A percentile compares a stretch with the other conserved stretches of the same genome.
These are phyloP conservation scores for Trichoderma sp. DNA, from an alignment of 2,329 filamentous ascomycete species.

Conservation along the genomic window DNA sequence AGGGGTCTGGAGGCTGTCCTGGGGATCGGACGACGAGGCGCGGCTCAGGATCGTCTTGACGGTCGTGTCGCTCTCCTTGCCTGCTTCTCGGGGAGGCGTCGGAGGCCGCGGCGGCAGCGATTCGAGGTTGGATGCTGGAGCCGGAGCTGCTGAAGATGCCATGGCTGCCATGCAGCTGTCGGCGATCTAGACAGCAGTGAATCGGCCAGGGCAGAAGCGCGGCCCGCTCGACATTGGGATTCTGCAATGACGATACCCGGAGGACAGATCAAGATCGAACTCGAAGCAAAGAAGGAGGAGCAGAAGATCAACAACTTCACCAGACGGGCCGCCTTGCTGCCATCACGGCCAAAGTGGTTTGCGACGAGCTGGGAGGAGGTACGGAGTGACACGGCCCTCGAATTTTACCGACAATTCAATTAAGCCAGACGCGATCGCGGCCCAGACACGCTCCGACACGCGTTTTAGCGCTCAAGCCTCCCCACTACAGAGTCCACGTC, in stretches of 20 bases:
- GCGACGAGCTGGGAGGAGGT: slow-evolving; percentile 18
- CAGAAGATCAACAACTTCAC: background rate
- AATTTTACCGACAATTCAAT: slow-evolving; percentile 25
- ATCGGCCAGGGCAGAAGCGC: slow-evolving; percentile 34
- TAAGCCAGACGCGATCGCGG: slow-evolving; percentile 32
- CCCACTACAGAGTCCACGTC: slow-evolving; percentile 7
- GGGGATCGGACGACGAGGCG: slow-evolving; percentile 44
- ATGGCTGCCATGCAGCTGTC: slow-evolving; percentile 45
- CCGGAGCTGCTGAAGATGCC: slow-evolving; percentile 46
- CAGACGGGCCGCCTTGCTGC: slow-evolving; percentile 1
- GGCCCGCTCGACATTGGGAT: slow-evolving; percentile 23
- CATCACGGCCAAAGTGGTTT: slow-evolving; percentile 13
- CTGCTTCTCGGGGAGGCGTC: slow-evolving; percentile 65
- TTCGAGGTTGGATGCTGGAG: slow-evolving; percentile 48
- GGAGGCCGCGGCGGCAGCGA: slow-evolving; percentile 62
- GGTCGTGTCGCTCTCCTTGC: slow-evolving; percentile 42
- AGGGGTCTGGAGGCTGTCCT: slow-evolving; percentile 52
- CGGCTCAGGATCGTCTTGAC: slow-evolving; percentile 43
- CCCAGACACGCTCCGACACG: slow-evolving; percentile 25
- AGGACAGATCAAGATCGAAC: no score
- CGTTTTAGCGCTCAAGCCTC: slow-evolving; percentile 22
- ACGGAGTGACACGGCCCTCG: slow-evolving; percentile 21
- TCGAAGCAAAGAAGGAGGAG: background rate
- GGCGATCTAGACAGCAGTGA: slow-evolving; percentile 46
- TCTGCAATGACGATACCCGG: background rate